These are phyloP conservation scores for Periconia sp. DNA, from an alignment of 2,329 filamentous ascomycete species.

Conservation along the genomic window DNA sequence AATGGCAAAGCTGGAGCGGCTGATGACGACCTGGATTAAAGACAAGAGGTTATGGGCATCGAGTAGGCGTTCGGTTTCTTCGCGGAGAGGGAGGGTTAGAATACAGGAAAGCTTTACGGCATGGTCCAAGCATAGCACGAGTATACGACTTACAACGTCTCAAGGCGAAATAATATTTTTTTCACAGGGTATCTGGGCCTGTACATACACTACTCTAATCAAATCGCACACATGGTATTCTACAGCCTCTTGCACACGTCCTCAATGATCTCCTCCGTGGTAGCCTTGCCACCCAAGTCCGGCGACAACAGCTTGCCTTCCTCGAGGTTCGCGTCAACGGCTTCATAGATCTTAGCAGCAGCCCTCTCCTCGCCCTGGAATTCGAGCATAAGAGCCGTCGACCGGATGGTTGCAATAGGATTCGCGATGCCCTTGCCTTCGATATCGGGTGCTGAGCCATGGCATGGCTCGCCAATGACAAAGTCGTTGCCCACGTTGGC, in stretches of 20 bases:
- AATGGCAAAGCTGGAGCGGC: slow-evolving; percentile 9
- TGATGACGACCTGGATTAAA: slow-evolving; percentile 32
- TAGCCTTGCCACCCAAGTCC: slow-evolving; percentile 86
- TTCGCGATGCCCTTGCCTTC: slow-evolving; percentile 92
- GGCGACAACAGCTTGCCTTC: slow-evolving; percentile 84
- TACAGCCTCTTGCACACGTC: slow-evolving; percentile 87
- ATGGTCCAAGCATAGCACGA: neutral
- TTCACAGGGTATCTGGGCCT: slow-evolving; percentile 4
- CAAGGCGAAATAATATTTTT: no score
- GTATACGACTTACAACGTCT: no score
- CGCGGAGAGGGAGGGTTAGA: no score
- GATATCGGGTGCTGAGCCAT: slow-evolving; percentile 95
- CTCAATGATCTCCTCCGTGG: slow-evolving; percentile 83
- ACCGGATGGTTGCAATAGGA: slow-evolving; percentile 92
- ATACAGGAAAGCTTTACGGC: no score
- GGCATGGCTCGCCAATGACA: slow-evolving; percentile 97
- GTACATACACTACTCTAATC: neutral
- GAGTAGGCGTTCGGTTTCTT: neutral
- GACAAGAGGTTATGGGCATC: neutral
- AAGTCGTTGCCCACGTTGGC: slow-evolving; percentile 95
- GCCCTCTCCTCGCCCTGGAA: slow-evolving; percentile 88
- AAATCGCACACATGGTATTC: neutral
- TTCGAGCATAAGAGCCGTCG: slow-evolving; percentile 93
- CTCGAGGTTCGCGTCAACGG: slow-evolving; percentile 87
- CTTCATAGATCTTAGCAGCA: slow-evolving; percentile 86